Conservation (phyloP, 1,284 basidiomycete genomes). For the Ganoderma sinense region DNA sequence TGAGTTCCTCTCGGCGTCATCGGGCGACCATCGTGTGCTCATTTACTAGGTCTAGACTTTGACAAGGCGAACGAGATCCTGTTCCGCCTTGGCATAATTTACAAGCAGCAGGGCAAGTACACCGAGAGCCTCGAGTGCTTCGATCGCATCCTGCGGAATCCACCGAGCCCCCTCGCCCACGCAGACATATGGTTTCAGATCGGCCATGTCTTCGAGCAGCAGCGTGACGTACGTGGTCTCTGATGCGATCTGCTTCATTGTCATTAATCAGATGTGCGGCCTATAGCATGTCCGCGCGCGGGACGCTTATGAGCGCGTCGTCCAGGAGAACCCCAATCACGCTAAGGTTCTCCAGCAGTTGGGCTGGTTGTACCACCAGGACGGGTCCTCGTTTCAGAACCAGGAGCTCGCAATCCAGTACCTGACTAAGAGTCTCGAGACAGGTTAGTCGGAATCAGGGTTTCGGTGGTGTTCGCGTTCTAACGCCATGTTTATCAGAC, state of each 20-base stretch:
- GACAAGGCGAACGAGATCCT: slow-evolving; percentile 99
- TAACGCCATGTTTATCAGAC: slow-evolving; percentile 54
- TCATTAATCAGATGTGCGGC: slow-evolving; percentile 20
- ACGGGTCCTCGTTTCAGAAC: slow-evolving; percentile 93
- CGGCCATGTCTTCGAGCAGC: slow-evolving; percentile 97
- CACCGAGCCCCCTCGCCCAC: slow-evolving; percentile 94
- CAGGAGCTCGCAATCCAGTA: slow-evolving; percentile 95
- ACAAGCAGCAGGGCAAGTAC: slow-evolving; percentile 98
- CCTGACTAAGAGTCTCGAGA: slow-evolving; percentile 93
- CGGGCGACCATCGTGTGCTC: slow-evolving; percentile 15
- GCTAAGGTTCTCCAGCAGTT: slow-evolving; percentile 98
- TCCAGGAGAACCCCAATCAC: slow-evolving; percentile 92
- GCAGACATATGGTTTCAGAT: slow-evolving; percentile 99
- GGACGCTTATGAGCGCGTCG: slow-evolving; percentile 97
- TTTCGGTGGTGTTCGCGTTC: neutral
- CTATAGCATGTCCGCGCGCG: slow-evolving; percentile 86
- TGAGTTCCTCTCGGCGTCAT: slow-evolving; percentile 41
- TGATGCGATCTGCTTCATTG: neutral
- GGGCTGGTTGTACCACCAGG: slow-evolving; percentile 97
- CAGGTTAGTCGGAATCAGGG: slow-evolving; percentile 61
- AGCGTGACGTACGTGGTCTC: slow-evolving; percentile 82
- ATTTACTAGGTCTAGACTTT: slow-evolving; percentile 70
- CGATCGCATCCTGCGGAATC: slow-evolving; percentile 94
- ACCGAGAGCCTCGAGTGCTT: slow-evolving; percentile 89
- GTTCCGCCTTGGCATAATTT: slow-evolving; percentile 98